These are phyloP conservation scores for Cucurbita maxima DNA, from an alignment of 306 rosid species.

Conservation along the genomic window DNA sequence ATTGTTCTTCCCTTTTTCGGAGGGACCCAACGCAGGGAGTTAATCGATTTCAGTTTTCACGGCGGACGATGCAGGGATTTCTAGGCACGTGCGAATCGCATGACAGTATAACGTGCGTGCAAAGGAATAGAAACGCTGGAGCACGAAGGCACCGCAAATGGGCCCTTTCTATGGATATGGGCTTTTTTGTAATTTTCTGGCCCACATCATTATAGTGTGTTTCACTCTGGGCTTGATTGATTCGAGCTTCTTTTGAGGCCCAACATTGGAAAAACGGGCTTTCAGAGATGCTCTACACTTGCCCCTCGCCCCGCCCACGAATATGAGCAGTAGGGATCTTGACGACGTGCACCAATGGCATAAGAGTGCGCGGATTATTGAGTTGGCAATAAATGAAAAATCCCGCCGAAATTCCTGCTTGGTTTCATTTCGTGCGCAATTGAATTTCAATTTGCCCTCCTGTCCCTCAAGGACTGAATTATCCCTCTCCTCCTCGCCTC, in stretches of 20 bases:
- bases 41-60: not conserved
- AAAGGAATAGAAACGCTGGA: not conserved
- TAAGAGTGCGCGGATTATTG: conserved; percentile 31
- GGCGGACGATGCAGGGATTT: not conserved
- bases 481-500: conserved; percentile 11
- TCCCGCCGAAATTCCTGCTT: conserved; percentile 82
- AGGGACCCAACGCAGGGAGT: conserved; percentile 21
- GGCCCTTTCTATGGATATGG: not conserved
- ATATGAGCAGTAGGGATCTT: not conserved
- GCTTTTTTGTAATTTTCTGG: not conserved
- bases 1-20: conserved; percentile 35
- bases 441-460: conserved; percentile 66
- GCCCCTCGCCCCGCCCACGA: no score
- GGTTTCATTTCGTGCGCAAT: conserved; percentile 50
- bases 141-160: not conserved
- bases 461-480: conserved; percentile 13
- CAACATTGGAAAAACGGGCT: no score
- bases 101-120: not conserved
- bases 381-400: conserved; percentile 61
- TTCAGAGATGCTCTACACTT: no score
- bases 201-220: not conserved
- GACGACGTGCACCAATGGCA: conserved; percentile 18
- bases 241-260: no score
- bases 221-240: no score
- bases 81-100: conserved; percentile 4